Base-by-base conservation (phyloP, 2,329 filamentous ascomycete species). In the Aspergillus piperis region DNA sequence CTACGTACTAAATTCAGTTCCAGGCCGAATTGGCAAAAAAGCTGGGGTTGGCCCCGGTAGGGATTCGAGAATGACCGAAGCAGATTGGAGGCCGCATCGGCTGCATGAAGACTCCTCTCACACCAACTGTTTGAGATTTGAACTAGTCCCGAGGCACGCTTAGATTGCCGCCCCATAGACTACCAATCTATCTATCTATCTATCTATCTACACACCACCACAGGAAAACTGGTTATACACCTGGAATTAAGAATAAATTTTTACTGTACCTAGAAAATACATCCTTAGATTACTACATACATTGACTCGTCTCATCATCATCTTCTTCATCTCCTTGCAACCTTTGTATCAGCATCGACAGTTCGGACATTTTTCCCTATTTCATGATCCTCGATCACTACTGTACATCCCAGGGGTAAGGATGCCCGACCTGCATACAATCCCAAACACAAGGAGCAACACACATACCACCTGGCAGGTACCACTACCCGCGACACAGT, bases 121-220 rank as follows among this genome's bases (percentile, higher is more conserved):
- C 62, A 62, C 61, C 21, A 60, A 63, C 30, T 53, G 62, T 64
- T 66, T 66, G 64, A 64, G 55, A 50, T 60, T 64, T 41, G 8
- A 36, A 54, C 59, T 62, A 64, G 64, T 65, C 41, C 17, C 17
- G 39, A 21, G 32, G 32, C 32, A 36, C 11, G 27, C 27, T 30
- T 30, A 30, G 4, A 30, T 30, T 30, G 27, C 27, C 10, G 27
- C 27, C 27, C 27, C 27, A 30, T 30, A 30, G 25, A 27, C 30
- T 32, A 32, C 10, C 8, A 1, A 10, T 8, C 7, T 8, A 27
- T 11, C 25, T 27, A 27, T 8, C 7, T 8, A 27, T 11, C 25
- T 27, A 27, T 27, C 25, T 27, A 27, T 36, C 32, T 44, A 8
- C 41, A 23, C 41, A 21, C 41, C 11, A 19, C 8, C 19, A 15